A percentile compares a stretch with the other conserved stretches of the same genome.
These are phyloP conservation scores for Solanum aculeatissimum DNA, from an alignment of 305 asterid genomes.

Conservation along the genomic window DNA sequence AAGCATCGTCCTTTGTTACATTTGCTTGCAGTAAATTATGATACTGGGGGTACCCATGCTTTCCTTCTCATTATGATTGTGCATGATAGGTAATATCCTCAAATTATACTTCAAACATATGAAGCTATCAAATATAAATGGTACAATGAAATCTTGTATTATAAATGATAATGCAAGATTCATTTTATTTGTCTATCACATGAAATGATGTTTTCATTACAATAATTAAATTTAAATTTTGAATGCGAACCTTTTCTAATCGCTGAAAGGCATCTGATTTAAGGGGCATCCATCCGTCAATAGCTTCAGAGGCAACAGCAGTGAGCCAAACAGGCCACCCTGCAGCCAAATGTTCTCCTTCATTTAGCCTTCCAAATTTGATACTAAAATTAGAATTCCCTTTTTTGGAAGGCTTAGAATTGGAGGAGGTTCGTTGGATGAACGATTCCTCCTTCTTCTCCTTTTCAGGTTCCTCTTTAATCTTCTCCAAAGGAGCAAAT, in stretches of 20 bases:
- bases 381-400: background rate
- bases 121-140: background rate
- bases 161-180: background rate
- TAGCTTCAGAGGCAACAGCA: constrained; percentile 2
- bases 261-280: constrained; percentile 2
- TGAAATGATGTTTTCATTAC: background rate
- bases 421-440: background rate
- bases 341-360: constrained; percentile 4
- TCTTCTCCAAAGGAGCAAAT: background rate
- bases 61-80: background rate
- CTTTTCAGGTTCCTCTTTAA: background rate
- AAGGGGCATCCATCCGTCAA: constrained; percentile 10
- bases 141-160: background rate
- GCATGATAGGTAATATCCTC: no score
- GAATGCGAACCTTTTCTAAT: constrained; percentile 5
- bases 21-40: background rate
- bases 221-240: background rate
- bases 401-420: background rate
- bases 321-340: constrained; percentile 12
- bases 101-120: background rate
- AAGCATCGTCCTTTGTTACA: background rate
- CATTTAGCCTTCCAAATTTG: background rate
- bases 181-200: background rate
- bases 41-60: background rate
- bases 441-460: background rate